Percentiles rank a stretch among this genome's conserved stretches.
Conservation (phyloP, 257 asterid species). For the Ilex aquifolium region DNA sequence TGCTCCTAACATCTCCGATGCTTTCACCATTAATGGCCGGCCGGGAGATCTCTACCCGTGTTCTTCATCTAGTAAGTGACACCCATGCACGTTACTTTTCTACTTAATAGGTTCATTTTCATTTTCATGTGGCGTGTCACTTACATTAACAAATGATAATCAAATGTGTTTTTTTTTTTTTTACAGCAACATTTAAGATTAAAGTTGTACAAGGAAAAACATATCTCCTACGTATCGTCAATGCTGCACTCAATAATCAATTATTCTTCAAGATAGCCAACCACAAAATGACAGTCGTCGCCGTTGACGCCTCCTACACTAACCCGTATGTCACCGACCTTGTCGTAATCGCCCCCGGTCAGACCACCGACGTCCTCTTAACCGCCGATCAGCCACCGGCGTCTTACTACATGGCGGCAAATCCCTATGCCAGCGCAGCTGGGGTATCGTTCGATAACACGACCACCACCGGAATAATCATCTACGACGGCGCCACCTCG, state of each 20-base stretch:
- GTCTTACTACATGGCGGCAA: conserved; percentile 2
- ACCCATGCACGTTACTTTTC: neutral
- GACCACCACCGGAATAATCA: neutral
- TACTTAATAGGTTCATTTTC: neutral
- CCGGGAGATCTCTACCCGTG: conserved; percentile 1
- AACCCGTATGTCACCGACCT: neutral
- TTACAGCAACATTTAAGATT: neutral
- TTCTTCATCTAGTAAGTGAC: conserved; percentile 1
- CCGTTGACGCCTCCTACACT: neutral
- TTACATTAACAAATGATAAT: too few relatives aligned
- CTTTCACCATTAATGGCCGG: conserved; percentile 4
- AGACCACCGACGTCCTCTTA: conserved; percentile 1
- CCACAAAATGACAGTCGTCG: neutral
- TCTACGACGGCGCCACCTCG: neutral
- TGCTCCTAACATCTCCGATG: neutral
- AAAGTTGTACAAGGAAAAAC: neutral
- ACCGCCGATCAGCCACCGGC: conserved; percentile 1
- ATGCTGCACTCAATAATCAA: conserved; percentile 1
- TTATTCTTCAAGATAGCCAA: neutral
- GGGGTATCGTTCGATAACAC: neutral
- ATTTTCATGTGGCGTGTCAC: neutral
- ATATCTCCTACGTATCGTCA: conserved; percentile 2
- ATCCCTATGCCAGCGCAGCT: neutral
- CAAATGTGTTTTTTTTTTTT: too few relatives aligned
- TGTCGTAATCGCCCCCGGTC: neutral